Conservation (phyloP, 2,329 filamentous ascomycete genomes). For the Cyphellophora attinorum region DNA sequence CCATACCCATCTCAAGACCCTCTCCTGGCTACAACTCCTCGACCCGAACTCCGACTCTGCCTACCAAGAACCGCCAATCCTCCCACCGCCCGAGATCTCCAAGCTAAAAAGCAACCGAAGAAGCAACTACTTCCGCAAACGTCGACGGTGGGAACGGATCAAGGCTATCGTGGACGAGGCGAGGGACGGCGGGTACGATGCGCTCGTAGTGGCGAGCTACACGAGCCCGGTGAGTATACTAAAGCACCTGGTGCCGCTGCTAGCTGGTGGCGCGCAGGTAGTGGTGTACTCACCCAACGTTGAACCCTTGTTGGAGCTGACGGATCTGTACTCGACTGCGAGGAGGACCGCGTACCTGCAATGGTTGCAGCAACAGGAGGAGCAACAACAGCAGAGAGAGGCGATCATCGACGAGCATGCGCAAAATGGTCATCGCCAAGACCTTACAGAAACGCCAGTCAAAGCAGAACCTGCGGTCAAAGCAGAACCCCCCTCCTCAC, state of each 20-base stretch:
- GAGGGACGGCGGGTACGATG: conserved; percentile 67
- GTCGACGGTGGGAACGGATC: conserved; percentile 67
- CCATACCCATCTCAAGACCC: conserved; percentile 65
- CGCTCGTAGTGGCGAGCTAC: conserved; percentile 68
- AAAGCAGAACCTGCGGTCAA: neutral
- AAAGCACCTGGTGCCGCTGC: conserved; percentile 64
- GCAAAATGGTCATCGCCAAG: too few relatives aligned
- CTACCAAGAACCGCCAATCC: conserved; percentile 56
- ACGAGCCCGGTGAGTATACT: conserved; percentile 76
- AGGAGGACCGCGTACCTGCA: conserved; percentile 63
- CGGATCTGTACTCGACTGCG: conserved; percentile 75
- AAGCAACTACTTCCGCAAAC: conserved; percentile 81
- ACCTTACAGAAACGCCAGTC: neutral
- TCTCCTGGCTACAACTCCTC: conserved; percentile 88
- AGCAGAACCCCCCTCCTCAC: too few relatives aligned
- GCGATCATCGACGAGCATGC: too few relatives aligned
- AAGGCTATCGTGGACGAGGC: conserved; percentile 65
- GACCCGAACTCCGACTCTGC: conserved; percentile 64
- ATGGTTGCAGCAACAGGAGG: conserved; percentile 29
- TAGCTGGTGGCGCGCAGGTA: conserved; percentile 73
- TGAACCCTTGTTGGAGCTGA: conserved; percentile 67
- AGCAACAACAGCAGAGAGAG: conserved; percentile 28
- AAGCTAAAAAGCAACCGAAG: conserved; percentile 73
- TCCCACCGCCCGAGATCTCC: conserved; percentile 52
- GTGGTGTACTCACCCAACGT: conserved; percentile 75